Conservation (phyloP, 2,329 filamentous ascomycete genomes). For the Triangularia verruculosa region DNA sequence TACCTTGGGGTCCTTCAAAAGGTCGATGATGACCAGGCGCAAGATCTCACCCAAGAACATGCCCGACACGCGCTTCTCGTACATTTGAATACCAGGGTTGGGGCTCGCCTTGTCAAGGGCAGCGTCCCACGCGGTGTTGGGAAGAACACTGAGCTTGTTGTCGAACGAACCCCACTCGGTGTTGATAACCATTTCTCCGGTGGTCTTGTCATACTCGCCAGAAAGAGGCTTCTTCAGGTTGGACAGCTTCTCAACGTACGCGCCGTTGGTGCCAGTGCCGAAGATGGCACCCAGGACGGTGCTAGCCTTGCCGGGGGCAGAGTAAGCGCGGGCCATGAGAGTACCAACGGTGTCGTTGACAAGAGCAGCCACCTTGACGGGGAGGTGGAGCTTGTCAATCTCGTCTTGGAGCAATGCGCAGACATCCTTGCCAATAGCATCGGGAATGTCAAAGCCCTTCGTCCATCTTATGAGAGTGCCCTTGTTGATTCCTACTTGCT, state of each 20-base stretch:
- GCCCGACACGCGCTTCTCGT: conserved; percentile 95
- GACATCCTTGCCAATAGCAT: conserved; percentile 90
- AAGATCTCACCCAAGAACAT: conserved; percentile 98
- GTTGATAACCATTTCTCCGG: conserved; percentile 96
- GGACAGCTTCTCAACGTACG: conserved; percentile 87
- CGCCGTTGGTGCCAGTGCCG: conserved; percentile 94
- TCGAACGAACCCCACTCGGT: conserved; percentile 99
- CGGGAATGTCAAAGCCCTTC: conserved; percentile 96
- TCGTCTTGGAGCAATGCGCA: conserved; percentile 85
- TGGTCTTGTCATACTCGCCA: conserved; percentile 71
- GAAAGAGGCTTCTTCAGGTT: conserved; percentile 76
- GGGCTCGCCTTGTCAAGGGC: conserved; percentile 75
- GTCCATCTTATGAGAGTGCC: conserved; percentile 95
- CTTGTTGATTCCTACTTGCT: conserved; percentile 93
- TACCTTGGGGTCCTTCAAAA: conserved; percentile 65
- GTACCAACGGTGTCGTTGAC: conserved; percentile 98
- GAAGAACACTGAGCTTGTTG: conserved; percentile 84
- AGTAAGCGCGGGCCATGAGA: conserved; percentile 95
- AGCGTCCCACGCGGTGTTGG: conserved; percentile 78
- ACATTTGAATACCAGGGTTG: conserved; percentile 96
- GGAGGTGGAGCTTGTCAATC: conserved; percentile 80
- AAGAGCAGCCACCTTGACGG: conserved; percentile 90
- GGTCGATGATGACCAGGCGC: conserved; percentile 68
- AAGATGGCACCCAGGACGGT: conserved; percentile 96
- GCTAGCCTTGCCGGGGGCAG: conserved; percentile 79